phyloP scores from a whole-genome alignment of 352 stramenopile genomes.

The Globisporangium polare region DNA sequence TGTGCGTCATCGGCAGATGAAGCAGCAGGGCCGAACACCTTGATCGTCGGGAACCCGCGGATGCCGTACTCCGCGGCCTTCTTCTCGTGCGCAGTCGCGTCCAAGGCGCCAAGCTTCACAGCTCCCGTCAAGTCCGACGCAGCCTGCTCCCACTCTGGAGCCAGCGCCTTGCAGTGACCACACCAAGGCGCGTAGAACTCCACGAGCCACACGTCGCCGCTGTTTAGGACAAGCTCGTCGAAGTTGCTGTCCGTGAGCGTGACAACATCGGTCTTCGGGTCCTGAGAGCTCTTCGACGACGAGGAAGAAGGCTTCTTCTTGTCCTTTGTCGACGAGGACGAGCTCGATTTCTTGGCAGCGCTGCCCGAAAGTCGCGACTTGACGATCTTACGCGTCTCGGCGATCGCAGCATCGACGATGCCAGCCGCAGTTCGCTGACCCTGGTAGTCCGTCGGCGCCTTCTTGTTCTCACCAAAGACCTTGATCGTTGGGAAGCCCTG shows the following conservation, averaged over 20 bases:
- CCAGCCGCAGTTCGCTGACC: slow-evolving; percentile 76
- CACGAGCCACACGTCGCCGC: slow-evolving; percentile 87
- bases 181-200: slow-evolving; percentile 94
- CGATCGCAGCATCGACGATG: slow-evolving; percentile 82
- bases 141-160: slow-evolving; percentile 90
- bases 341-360: slow-evolving; percentile 35
- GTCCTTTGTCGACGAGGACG: slow-evolving; percentile 21
- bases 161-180: slow-evolving; percentile 90
- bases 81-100: slow-evolving; percentile 90
- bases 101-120: slow-evolving; percentile 91
- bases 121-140: slow-evolving; percentile 83
- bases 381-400: slow-evolving; percentile 66
- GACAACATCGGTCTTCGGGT: slow-evolving; percentile 72
- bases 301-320: slow-evolving; percentile 37
- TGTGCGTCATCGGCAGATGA: slow-evolving; percentile 48
- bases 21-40: slow-evolving; percentile 87
- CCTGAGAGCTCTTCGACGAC: slow-evolving; percentile 26
- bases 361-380: slow-evolving; percentile 73
- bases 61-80: slow-evolving; percentile 88
- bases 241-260: slow-evolving; percentile 91
- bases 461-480: slow-evolving; percentile 87
- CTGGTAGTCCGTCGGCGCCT: slow-evolving; percentile 69
- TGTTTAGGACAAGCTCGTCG: slow-evolving; percentile 88
- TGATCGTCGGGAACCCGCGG: slow-evolving; percentile 93
- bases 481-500: slow-evolving; percentile 94